Conservation (phyloP, 441 rosid species). For the Pelargonium hybrid region DNA sequence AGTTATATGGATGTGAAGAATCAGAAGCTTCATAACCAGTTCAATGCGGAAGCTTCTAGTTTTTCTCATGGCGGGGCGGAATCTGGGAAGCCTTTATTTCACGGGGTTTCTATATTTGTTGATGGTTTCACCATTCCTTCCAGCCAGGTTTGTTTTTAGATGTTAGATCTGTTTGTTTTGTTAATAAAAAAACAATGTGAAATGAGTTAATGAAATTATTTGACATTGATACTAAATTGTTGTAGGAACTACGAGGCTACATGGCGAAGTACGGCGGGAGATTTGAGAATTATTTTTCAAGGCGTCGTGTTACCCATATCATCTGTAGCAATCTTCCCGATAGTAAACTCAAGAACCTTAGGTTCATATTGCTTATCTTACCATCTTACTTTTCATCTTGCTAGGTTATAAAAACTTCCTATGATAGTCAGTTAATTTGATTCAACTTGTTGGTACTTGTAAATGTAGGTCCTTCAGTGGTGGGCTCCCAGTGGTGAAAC, state of each 20-base stretch:
- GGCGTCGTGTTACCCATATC: constrained; percentile 66
- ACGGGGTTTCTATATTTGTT: constrained; percentile 71
- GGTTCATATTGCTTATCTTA: constrained; percentile 29
- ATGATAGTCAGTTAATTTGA: not conserved
- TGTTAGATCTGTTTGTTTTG: not conserved
- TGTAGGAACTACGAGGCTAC: constrained; percentile 55
- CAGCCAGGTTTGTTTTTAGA: constrained; percentile 46
- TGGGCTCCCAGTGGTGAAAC: constrained; percentile 91
- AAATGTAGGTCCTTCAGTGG: constrained; percentile 64
- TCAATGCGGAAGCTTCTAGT: constrained; percentile 46
- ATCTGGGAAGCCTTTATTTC: constrained; percentile 47
- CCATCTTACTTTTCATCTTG: constrained; percentile 5
- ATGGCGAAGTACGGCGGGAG: constrained; percentile 70
- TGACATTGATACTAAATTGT: constrained; percentile 7
- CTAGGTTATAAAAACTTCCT: not conserved
- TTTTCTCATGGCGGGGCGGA: constrained; percentile 30
- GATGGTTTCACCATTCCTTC: constrained; percentile 91
- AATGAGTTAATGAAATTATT: not conserved
- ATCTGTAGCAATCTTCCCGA: constrained; percentile 87
- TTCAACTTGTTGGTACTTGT: not conserved
- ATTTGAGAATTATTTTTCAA: constrained; percentile 75
- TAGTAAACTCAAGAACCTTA: constrained; percentile 72
- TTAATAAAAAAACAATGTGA: not conserved
- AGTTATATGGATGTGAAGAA: constrained; percentile 86
- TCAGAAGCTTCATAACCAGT: constrained; percentile 68